Conservation (phyloP, 2,329 filamentous ascomycete genomes). For the Diaporthe sp. region DNA sequence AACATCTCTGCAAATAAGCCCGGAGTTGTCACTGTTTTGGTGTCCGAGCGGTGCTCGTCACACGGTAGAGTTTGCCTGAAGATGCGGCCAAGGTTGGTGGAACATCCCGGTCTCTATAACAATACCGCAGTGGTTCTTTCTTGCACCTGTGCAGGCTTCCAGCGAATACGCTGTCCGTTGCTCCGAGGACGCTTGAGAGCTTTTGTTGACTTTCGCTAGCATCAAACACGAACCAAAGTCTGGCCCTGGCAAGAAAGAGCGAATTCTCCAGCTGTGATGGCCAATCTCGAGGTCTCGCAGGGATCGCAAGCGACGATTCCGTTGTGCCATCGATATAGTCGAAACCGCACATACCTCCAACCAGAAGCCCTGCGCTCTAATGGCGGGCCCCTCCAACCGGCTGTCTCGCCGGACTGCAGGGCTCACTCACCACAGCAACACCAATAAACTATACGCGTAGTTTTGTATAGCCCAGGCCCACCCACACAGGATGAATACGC, state of each 20-base stretch:
- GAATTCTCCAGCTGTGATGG: not conserved
- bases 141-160: not conserved
- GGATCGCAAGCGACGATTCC: not conserved
- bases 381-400: not conserved
- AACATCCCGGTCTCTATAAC: not conserved
- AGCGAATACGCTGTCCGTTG: not conserved
- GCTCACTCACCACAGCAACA: conserved; percentile 20
- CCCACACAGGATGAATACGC: not conserved
- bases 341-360: conserved; percentile 2
- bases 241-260: not conserved
- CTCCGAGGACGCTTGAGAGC: not conserved
- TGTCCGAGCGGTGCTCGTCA: conserved; percentile 27
- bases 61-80: conserved; percentile 12
- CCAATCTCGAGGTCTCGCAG: conserved; percentile 6
- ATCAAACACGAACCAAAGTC: not conserved
- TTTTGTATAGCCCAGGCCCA: not conserved
- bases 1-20: conserved; percentile 2
- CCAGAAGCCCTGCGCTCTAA: not conserved
- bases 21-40: not conserved
- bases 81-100: conserved; percentile 1
- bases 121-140: not conserved
- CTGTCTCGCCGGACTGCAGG: not conserved
- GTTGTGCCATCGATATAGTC: not conserved
- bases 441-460: not conserved
- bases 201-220: conserved; percentile 6